Conservation (phyloP, 2,329 filamentous ascomycete genomes). For the Colletotrichum truncatum region DNA sequence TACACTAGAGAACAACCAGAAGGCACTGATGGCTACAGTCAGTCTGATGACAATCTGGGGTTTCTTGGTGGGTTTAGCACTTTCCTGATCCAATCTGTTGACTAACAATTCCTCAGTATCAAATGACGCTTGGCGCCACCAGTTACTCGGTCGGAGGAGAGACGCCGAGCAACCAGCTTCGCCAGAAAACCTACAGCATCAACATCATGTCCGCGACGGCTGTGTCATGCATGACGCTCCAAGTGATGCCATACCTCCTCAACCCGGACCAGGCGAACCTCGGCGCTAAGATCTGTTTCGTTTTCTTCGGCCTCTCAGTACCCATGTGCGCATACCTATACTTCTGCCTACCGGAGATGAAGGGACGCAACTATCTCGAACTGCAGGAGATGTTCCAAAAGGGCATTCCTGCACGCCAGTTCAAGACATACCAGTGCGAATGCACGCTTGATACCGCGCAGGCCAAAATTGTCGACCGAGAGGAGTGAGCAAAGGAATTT, state of each 20-base stretch:
- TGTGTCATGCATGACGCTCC: constrained; percentile 38
- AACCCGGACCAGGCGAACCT: constrained; percentile 42
- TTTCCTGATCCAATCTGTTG: background rate
- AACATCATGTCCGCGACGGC: constrained; percentile 42
- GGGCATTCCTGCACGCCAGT: constrained; percentile 10
- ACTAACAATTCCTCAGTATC: background rate
- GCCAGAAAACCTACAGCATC: constrained; percentile 43
- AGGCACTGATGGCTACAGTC: constrained; percentile 35
- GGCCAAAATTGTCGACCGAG: background rate
- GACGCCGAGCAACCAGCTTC: constrained; percentile 48
- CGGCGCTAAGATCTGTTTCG: constrained; percentile 42
- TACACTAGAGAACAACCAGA: constrained; percentile 33
- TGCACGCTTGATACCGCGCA: background rate
- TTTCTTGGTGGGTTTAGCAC: constrained; percentile 20
- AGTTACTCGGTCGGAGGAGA: constrained; percentile 42
- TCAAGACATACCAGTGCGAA: constrained; percentile 22
- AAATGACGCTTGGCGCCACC: constrained; percentile 29
- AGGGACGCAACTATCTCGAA: constrained; percentile 28
- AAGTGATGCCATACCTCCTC: constrained; percentile 41
- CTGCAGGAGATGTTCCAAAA: constrained; percentile 29
- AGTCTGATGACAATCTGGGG: constrained; percentile 39
- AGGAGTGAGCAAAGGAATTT: background rate
- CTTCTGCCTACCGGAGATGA: constrained; percentile 26
- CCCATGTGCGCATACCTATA: constrained; percentile 34
- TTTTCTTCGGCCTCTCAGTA: constrained; percentile 41